Conservation (phyloP, 805 yeast genomes). For the Yarrowia sp. region DNA sequence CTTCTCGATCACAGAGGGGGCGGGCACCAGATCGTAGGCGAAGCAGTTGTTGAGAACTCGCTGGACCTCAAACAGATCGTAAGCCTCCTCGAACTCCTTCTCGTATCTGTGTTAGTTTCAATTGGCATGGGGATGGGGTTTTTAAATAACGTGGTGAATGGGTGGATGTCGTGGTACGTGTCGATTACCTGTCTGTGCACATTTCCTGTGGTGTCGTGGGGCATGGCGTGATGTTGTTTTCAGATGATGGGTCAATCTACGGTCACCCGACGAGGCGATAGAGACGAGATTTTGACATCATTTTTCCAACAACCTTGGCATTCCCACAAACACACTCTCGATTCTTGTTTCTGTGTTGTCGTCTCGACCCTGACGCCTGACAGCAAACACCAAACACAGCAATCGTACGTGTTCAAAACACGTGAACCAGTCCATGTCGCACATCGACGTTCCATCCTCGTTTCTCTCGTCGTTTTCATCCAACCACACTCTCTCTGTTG, state of each 20-base stretch:
- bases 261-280: background rate
- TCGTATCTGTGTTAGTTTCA: constrained; percentile 57
- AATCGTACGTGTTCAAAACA: background rate
- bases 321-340: no score
- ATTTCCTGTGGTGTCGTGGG: background rate
- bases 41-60: constrained; percentile 97
- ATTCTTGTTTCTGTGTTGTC: background rate
- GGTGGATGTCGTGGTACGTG: no score
- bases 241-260: background rate
- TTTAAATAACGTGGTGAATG: no score
- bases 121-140: no score
- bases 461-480: background rate
- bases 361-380: background rate
- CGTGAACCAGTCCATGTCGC: background rate
- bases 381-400: background rate
- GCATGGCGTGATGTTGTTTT: background rate
- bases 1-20: constrained; percentile 92
- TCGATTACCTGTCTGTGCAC: no score
- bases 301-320: no score
- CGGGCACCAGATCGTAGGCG: constrained; percentile 97
- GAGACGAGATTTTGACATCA: background rate
- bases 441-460: background rate
- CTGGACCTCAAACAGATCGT: constrained; percentile 81
- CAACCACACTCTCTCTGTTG: background rate
- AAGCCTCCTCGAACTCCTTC: constrained; percentile 93